Base-by-base conservation (phyloP, 2,329 filamentous ascomycete species). In the Mycosphaerelloides madeirae region DNA sequence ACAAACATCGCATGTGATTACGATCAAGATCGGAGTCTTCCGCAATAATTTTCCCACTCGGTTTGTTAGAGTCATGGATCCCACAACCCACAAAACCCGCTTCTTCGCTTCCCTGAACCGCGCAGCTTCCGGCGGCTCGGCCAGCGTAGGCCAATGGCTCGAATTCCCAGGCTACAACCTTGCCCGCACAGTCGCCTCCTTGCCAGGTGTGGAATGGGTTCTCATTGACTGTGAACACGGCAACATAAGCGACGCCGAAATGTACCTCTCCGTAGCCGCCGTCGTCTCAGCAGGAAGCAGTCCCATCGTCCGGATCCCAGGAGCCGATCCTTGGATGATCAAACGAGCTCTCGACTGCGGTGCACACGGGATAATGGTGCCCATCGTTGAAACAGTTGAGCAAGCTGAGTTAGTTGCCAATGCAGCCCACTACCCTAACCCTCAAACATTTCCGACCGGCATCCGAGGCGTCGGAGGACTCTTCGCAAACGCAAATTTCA, bases 321-420 rank as follows among this genome's bases (percentile, higher is more conserved):
- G 74, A 19, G 77, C 77, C 46, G 75, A 80, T 63, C 67, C 71
- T 31, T 80, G 76, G 77, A 78, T 80, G 76, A 74, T 81, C 43
- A 81, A 81, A 59, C 67, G 78, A 40, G 78, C 78, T 6, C 68
- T 82, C 28, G 78, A 81, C 52, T 65, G 75, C 33, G 78, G 78
- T 29, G 78, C 78, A 4, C 78, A 81, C 56, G 78, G 77, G 31
- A 70, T 81, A 20, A 64, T 80, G 25, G 76, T 77, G 3, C 76
- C 75, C 5, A 40, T 56, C 32, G 43, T 49, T 28, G 44, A 52
- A 39, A 52, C 49, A 0, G 38, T 36, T 6, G 74, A 78, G 50
- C 74, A 73, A 8, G 65, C 65, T 47, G 66, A 60, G 25, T 63
- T 77, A 29, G 73, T 78, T 8, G 61, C 67, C 25, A 68, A 70